A percentile compares a stretch with the other conserved stretches of the same genome.
Conservation (phyloP, 495 filamentous ascomycete genomes). For the Ramalina peruviana region DNA sequence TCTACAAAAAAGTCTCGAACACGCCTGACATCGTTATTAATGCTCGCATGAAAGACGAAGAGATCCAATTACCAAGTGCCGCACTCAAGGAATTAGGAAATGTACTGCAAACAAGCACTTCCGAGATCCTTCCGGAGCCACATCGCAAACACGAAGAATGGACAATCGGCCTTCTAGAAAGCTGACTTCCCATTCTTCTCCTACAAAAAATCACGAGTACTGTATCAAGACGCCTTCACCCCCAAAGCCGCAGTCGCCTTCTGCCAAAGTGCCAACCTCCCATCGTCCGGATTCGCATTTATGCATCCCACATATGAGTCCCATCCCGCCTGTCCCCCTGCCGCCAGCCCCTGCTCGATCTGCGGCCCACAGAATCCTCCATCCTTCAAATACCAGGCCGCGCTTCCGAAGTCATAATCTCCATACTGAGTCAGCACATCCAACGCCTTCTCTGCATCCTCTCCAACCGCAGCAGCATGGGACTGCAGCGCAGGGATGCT, state of each 20-base stretch:
- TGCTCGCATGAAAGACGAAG: constrained; percentile 44
- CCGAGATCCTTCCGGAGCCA: constrained; percentile 34
- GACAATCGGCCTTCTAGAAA: constrained; percentile 50
- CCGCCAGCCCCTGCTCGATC: constrained; percentile 25
- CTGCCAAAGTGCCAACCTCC: constrained; percentile 43
- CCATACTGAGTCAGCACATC: constrained; percentile 43
- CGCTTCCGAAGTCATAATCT: constrained; percentile 55
- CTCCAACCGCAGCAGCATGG: constrained; percentile 18
- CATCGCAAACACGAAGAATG: constrained; percentile 47
- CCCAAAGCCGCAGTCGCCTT: constrained; percentile 27
- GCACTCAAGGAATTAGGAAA: constrained; percentile 31
- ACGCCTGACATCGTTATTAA: constrained; percentile 41
- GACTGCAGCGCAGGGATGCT: constrained; percentile 36
- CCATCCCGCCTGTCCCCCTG: constrained; percentile 42
- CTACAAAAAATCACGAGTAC: no score
- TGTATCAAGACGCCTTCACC: constrained; percentile 1
- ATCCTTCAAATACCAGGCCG: constrained; percentile 57
- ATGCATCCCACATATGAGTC: constrained; percentile 52
- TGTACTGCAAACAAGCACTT: constrained; percentile 34
- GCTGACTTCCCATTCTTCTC: constrained; percentile 14
- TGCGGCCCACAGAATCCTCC: no score
- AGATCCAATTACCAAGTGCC: constrained; percentile 42
- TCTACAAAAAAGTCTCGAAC: constrained; percentile 39
- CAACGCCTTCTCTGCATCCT: constrained; percentile 29
- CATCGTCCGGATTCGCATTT: constrained; percentile 33